Evolutionary conservation across 176 grass and related monocot species (phyloP).

Genomic region (Leersia perrieri): DNA sequence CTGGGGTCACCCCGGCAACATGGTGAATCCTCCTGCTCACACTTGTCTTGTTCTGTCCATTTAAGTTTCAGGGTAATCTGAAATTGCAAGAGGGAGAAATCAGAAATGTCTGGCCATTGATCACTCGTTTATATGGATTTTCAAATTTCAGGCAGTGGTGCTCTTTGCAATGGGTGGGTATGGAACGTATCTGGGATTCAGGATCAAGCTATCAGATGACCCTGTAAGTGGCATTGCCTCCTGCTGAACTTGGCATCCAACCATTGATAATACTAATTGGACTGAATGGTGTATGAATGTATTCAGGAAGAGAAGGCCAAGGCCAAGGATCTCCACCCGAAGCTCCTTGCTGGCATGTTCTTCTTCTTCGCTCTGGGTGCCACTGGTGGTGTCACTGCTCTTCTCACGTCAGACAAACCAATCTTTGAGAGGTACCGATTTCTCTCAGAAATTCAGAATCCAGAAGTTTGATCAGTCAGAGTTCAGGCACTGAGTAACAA

Average conservation of each 20-base stretch:
- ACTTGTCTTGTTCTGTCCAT: too few species aligned
- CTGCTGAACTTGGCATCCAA: background rate
- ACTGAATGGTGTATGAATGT: background rate
- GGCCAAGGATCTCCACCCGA: conserved; percentile 92
- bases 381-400: conserved; percentile 78
- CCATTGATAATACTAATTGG: background rate
- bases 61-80: too few species aligned
- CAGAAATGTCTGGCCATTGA: background rate
- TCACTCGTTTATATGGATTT: conserved; percentile 1
- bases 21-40: conserved; percentile 41
- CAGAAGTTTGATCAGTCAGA: background rate
- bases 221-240: conserved; percentile 42
- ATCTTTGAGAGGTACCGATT: conserved; percentile 81
- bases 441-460: background rate
- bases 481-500: background rate
- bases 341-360: conserved; percentile 93
- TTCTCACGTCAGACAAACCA: conserved; percentile 82
- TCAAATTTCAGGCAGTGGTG: conserved; percentile 76
- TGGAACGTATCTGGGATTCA: conserved; percentile 80
- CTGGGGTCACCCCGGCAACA: conserved; percentile 96
- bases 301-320: conserved; percentile 86
- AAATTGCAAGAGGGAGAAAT: background rate
- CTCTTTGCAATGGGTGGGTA: conserved; percentile 95
- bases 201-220: conserved; percentile 84
- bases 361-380: conserved; percentile 91